phyloP scores from a whole-genome alignment of 2,329 filamentous ascomycete genomes.

The Clathrospora elynae region DNA sequence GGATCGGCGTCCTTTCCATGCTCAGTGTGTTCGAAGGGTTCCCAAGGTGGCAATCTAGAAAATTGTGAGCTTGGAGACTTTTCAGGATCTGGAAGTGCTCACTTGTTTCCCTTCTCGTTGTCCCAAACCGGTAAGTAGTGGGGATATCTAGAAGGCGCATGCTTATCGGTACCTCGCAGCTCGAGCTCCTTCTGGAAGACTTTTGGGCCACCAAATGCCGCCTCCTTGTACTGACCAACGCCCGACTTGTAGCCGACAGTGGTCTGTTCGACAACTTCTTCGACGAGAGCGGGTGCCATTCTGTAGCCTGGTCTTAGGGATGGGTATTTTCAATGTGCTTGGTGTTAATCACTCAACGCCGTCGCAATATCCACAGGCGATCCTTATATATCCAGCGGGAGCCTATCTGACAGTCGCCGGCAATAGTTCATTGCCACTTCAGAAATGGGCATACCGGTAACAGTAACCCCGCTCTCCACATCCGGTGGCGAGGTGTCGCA shows the following conservation, averaged over 20 bases:
- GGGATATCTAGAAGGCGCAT: constrained; percentile 66
- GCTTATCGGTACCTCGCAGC: constrained; percentile 58
- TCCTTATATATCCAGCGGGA: constrained; percentile 9
- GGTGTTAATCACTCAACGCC: no score
- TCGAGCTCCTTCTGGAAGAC: constrained; percentile 58
- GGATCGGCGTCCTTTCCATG: constrained; percentile 77
- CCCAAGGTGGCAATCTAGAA: constrained; percentile 64
- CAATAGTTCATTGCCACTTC: no score
- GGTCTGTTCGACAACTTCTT: constrained; percentile 36
- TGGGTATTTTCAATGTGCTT: no score
- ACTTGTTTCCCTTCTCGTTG: constrained; percentile 52
- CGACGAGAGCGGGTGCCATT: constrained; percentile 54
- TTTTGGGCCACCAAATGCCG: constrained; percentile 50
- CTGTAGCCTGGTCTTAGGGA: background rate
- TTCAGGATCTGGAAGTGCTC: background rate
- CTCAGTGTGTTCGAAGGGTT: constrained; percentile 74
- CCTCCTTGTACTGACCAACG: constrained; percentile 49
- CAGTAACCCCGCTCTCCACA: no score
- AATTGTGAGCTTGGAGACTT: constrained; percentile 17
- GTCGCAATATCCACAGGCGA: constrained; percentile 7
- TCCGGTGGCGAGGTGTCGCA: no score
- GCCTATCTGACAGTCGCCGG: constrained; percentile 2
- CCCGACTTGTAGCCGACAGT: constrained; percentile 40
- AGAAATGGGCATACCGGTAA: no score
- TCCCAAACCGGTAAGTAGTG: constrained; percentile 77